These are phyloP conservation scores for Xylariomycetidae sp. DNA, from an alignment of 2,329 filamentous ascomycete genomes.

Conservation along the genomic window DNA sequence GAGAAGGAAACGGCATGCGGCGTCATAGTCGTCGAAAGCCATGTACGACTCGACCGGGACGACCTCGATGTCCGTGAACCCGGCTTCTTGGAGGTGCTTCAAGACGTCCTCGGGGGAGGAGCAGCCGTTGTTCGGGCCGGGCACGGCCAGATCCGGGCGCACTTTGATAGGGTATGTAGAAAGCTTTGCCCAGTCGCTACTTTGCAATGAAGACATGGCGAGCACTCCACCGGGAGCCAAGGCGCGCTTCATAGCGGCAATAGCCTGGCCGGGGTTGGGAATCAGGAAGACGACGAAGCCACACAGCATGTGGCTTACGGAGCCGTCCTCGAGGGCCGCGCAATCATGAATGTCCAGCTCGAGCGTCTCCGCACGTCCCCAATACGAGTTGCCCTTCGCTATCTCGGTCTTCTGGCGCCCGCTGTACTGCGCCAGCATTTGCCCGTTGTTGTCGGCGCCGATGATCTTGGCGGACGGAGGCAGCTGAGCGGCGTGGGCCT, in stretches of 20 bases:
- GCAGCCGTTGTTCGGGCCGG: conserved; percentile 5
- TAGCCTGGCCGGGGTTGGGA: conserved; percentile 7
- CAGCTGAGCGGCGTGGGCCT: conserved; percentile 3
- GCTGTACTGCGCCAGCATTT: conserved; percentile 10
- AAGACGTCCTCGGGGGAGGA: conserved; percentile 5
- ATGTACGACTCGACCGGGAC: conserved; percentile 4
- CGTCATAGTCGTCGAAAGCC: conserved; percentile 9
- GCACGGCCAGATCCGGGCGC: conserved; percentile 6
- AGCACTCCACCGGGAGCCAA: conserved; percentile 8
- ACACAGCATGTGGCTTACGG: conserved; percentile 9
- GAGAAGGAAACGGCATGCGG: conserved; percentile 9
- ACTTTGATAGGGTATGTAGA: conserved; percentile 9
- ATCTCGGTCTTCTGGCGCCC: conserved; percentile 3
- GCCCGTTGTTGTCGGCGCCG: conserved; percentile 10
- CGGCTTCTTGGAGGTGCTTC: conserved; percentile 3
- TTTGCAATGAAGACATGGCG: conserved; percentile 8
- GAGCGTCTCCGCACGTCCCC: conserved; percentile 4
- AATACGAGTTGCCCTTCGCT: conserved; percentile 4
- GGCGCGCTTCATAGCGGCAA: conserved; percentile 6
- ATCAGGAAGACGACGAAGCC: conserved; percentile 10
- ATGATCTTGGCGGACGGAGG: conserved; percentile 4
- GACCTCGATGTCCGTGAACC: conserved; percentile 9
- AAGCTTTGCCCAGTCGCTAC: conserved; percentile 9
- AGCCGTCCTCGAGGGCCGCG: conserved; percentile 5
- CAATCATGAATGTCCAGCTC: conserved; percentile 8